Percentiles rank a stretch among this genome's conserved stretches.
Conservation (phyloP, 2,329 filamentous ascomycete genomes). For the Podosphaera xanthii region DNA sequence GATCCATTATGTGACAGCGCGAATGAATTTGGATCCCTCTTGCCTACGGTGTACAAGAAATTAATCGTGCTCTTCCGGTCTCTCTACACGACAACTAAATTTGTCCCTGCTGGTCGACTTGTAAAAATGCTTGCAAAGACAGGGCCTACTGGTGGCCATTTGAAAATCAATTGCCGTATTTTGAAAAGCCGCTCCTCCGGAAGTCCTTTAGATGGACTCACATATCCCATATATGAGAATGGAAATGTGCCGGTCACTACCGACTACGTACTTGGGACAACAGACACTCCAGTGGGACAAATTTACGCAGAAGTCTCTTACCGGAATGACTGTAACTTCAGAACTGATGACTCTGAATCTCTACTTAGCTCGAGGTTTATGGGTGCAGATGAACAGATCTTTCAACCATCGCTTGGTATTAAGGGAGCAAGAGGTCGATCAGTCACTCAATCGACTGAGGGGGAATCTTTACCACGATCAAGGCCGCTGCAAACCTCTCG, state of each 20-base stretch:
- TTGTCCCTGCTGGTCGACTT: constrained; percentile 74
- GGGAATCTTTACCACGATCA: constrained; percentile 23
- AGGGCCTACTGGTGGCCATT: constrained; percentile 31
- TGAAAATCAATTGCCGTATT: constrained; percentile 66
- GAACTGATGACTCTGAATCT: constrained; percentile 76
- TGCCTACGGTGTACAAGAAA: constrained; percentile 92
- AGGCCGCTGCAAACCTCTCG: constrained; percentile 14
- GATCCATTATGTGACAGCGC: constrained; percentile 25
- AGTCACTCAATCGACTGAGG: constrained; percentile 22
- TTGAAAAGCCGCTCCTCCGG: constrained; percentile 30
- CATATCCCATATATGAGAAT: constrained; percentile 43
- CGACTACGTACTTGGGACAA: constrained; percentile 58
- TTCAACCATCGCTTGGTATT: constrained; percentile 46
- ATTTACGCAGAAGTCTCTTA: constrained; percentile 66
- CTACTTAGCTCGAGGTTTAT: constrained; percentile 82
- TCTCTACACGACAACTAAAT: constrained; percentile 58
- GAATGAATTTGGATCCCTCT: constrained; percentile 34
- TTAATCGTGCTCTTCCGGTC: constrained; percentile 86
- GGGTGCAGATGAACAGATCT: constrained; percentile 71
- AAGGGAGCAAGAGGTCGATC: constrained; percentile 16
- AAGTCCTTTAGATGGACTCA: constrained; percentile 42
- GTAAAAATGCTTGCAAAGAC: constrained; percentile 48
- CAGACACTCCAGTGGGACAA: constrained; percentile 69
- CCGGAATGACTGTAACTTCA: constrained; percentile 73
- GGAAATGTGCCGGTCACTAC: constrained; percentile 38